Percentiles rank a stretch among this genome's conserved stretches.
phyloP scores from a whole-genome alignment of 2,329 filamentous ascomycete genomes.

The Scolecobasidium constrictum region DNA sequence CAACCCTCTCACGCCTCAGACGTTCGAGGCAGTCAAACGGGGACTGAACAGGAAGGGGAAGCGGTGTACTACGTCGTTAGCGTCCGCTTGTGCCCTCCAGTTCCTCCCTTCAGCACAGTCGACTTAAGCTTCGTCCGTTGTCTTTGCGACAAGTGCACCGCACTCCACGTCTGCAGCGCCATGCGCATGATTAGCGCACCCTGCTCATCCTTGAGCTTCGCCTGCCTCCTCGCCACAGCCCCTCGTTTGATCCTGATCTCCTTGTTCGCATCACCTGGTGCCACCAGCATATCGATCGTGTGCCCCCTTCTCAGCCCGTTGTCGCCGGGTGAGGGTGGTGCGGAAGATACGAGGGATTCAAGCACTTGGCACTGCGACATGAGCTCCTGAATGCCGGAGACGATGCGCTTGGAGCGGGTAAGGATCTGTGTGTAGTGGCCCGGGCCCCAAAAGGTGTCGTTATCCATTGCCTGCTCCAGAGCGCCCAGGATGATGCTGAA shows the following conservation, averaged over 20 bases:
- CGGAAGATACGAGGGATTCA: conserved; percentile 28
- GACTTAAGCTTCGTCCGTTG: not conserved
- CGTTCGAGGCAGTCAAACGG: no score
- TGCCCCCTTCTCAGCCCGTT: conserved; percentile 1
- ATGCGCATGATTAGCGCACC: conserved; percentile 30
- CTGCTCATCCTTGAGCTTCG: conserved; percentile 32
- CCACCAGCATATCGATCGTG: not conserved
- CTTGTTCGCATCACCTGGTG: conserved; percentile 7
- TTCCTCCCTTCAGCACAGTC: not conserved
- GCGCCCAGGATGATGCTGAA: conserved; percentile 22
- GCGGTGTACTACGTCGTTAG: conserved; percentile 4
- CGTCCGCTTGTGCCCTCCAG: not conserved
- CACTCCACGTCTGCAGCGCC: conserved; percentile 32
- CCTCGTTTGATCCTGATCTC: conserved; percentile 26
- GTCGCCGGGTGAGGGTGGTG: conserved; percentile 7
- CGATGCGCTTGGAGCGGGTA: conserved; percentile 30
- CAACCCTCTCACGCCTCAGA: not conserved
- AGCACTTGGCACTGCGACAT: conserved; percentile 32
- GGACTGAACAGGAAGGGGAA: no score
- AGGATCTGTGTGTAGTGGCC: conserved; percentile 33
- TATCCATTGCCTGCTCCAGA: conserved; percentile 26
- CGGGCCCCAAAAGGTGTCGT: conserved; percentile 34
- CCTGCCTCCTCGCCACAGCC: conserved; percentile 35
- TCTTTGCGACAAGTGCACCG: conserved; percentile 5
- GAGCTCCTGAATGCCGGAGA: conserved; percentile 33